These are phyloP conservation scores for Cordyceps militaris DNA, from an alignment of 2,329 filamentous ascomycete species.

Conservation along the genomic window DNA sequence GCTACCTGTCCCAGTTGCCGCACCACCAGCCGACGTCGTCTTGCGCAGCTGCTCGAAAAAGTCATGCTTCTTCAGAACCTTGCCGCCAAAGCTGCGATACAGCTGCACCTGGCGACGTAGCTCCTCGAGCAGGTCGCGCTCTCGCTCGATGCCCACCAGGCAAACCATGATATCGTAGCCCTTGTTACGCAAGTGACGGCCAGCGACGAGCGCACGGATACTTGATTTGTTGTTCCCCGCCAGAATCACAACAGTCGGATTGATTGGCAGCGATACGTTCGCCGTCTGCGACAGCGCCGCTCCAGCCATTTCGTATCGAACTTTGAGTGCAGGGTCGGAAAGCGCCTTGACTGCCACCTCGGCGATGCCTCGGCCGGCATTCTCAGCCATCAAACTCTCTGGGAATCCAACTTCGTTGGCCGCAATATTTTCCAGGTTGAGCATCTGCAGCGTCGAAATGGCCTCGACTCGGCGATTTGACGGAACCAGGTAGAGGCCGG, in stretches of 20 bases:
- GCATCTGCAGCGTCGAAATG: conserved; percentile 72
- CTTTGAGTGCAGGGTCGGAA: conserved; percentile 52
- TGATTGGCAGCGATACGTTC: conserved; percentile 23
- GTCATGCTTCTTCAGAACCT: conserved; percentile 55
- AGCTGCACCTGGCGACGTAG: conserved; percentile 76
- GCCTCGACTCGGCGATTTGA: conserved; percentile 54
- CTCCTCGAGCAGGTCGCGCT: conserved; percentile 72
- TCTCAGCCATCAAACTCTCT: conserved; percentile 88
- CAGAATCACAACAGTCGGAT: conserved; percentile 59
- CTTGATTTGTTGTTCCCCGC: conserved; percentile 93
- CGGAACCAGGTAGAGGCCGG: conserved; percentile 47
- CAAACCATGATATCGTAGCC: conserved; percentile 75
- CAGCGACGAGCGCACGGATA: conserved; percentile 75
- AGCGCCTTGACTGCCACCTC: conserved; percentile 71
- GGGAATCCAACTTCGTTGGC: conserved; percentile 79
- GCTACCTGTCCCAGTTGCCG: conserved; percentile 27
- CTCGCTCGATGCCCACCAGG: conserved; percentile 76
- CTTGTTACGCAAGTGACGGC: conserved; percentile 78
- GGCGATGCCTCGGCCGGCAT: conserved; percentile 80
- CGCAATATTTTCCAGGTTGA: conserved; percentile 86
- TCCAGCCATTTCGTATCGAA: conserved; percentile 39
- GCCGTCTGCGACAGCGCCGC: conserved; percentile 23
- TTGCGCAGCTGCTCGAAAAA: conserved; percentile 54
- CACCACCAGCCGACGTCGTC: conserved; percentile 28
- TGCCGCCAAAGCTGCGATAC: conserved; percentile 76